These are phyloP conservation scores for Aureobasidium sp. DNA, from an alignment of 2,329 filamentous ascomycete genomes.

Conservation along the genomic window DNA sequence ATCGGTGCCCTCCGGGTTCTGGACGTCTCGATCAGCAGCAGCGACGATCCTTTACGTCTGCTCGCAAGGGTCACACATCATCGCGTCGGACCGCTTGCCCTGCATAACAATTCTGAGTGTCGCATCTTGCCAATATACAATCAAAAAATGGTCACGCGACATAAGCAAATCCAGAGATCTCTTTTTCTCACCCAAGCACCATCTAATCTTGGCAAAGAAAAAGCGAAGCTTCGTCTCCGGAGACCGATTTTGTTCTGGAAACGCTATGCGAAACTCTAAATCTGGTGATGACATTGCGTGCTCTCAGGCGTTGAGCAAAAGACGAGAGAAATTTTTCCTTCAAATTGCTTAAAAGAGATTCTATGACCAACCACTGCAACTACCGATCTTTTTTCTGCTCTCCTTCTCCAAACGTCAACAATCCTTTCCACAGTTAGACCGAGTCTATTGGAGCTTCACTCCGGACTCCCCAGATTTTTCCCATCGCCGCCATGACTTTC, in stretches of 20 bases:
- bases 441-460: neutral
- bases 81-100: too few species aligned
- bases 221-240: neutral
- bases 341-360: neutral
- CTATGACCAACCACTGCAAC: neutral
- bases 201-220: neutral
- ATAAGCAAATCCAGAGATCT: neutral
- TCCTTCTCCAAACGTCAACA: neutral
- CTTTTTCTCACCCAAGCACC: neutral
- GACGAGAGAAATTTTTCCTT: neutral
- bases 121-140: neutral
- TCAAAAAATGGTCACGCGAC: neutral
- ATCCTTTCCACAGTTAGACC: neutral
- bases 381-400: neutral
- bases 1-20: neutral
- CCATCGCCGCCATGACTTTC: neutral
- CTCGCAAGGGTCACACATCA: neutral
- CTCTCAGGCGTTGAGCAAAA: neutral
- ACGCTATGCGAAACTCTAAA: slow-evolving; percentile 1
- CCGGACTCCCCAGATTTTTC: slow-evolving; percentile 2
- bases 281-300: slow-evolving; percentile 12
- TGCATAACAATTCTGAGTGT: neutral
- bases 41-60: neutral
- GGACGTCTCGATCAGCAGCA: neutral
- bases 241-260: neutral